A percentile compares a stretch with the other conserved stretches of the same genome.
Evolutionary conservation across 2,329 filamentous ascomycete species (phyloP).

Genomic region (Phoma herbarum): DNA sequence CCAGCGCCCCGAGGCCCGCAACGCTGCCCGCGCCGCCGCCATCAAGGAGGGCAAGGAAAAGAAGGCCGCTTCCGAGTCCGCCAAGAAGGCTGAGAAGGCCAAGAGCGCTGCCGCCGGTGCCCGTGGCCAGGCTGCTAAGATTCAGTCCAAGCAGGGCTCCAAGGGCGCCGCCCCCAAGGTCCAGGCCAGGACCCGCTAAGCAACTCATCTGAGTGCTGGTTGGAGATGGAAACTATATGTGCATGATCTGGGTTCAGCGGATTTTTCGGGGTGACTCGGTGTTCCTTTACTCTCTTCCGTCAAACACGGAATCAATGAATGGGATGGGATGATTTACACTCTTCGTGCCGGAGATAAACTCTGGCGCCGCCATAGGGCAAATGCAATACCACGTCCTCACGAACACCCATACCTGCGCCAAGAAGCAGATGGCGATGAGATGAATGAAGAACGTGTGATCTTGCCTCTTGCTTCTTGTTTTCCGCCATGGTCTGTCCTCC

Average conservation of each 20-base stretch:
- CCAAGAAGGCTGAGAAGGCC: slow-evolving; percentile 99
- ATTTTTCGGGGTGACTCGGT: slow-evolving; percentile 43
- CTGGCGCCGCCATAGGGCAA: slow-evolving; percentile 46
- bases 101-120: slow-evolving; percentile 79
- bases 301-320: slow-evolving; percentile 41
- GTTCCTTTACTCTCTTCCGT: slow-evolving; percentile 41
- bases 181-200: slow-evolving; percentile 85
- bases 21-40: slow-evolving; percentile 85
- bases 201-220: slow-evolving; percentile 12
- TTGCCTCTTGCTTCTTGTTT: not conserved
- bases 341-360: slow-evolving; percentile 40
- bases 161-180: slow-evolving; percentile 91
- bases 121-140: slow-evolving; percentile 80
- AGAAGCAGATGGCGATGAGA: not conserved
- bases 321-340: slow-evolving; percentile 43
- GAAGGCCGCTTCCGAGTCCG: slow-evolving; percentile 84
- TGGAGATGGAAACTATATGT: slow-evolving; percentile 28
- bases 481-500: not conserved
- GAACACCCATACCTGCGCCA: slow-evolving; percentile 21
- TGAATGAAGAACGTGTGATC: not conserved
- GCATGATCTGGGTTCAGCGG: slow-evolving; percentile 39
- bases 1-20: slow-evolving; percentile 93
- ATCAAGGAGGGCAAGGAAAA: slow-evolving; percentile 99
- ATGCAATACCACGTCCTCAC: slow-evolving; percentile 50
- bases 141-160: slow-evolving; percentile 95